Evolutionary conservation across 2,329 filamentous ascomycete species (phyloP), one percentile per base, ranked within the genome.

Genomic region (Cercospora sojina): DNA sequence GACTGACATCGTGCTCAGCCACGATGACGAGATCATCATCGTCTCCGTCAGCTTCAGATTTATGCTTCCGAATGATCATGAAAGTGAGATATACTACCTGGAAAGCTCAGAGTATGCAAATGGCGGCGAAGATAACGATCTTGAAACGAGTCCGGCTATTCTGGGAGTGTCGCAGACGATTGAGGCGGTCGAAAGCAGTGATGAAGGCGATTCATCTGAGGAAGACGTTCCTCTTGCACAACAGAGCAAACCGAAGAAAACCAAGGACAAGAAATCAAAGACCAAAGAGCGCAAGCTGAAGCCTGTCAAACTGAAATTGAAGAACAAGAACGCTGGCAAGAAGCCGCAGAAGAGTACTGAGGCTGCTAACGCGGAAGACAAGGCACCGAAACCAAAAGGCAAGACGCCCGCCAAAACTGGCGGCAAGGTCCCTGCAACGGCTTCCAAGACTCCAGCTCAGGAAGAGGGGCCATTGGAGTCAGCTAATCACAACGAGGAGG

Each of bases 31-130:
- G n/a, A 83, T 93, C 43, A 88, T 91, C 75, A 90, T 93, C 75
- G 90, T 90, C 64, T 87, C 88, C 67, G 86, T 93, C 3, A 82
- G 84, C 55, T 88, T 93, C 69, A 81, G 80, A 13, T 93, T 93
- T 76, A 80, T 87, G 53, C 86, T 93, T 70, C 91, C 90, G 86
- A 64, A 84, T 87, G 87, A 86, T 3, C 86, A 86, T 35, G 86
- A 56, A 27, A 76, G 86, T 35, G 86, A 56, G 25, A 75, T 82
- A 6, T 64, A 67, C 27, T 59, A 63, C n/a, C 25, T 63, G 27
- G 64, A 67, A 25, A 66, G 59, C 25, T 55, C 65, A 10, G 63
- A 65, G 29, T 49, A 57, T 31, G 82, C 84, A 67, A 87, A 86
- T 4, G 86, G 86, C 38, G 86, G 29, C 27, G 76, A 82, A 8